phyloP scores from a whole-genome alignment of 371 early-diverging fungal species.

The Lichtheimia hyalospora region DNA sequence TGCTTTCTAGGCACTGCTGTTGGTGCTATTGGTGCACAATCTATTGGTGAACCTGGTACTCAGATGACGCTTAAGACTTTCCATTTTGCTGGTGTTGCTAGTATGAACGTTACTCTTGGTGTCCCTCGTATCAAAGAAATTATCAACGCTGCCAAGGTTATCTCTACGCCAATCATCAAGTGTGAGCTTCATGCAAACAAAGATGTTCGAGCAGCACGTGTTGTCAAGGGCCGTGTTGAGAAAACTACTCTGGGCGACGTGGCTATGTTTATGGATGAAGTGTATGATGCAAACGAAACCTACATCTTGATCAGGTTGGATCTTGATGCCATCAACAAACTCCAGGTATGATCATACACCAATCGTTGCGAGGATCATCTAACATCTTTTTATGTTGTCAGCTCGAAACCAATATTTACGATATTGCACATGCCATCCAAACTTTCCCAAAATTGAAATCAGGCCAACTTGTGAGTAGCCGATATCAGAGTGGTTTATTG shows the following conservation, averaged over 20 bases:
- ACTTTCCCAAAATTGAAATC: conserved; percentile 87
- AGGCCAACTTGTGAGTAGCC: conserved; percentile 50
- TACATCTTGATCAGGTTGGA: conserved; percentile 82
- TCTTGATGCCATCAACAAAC: conserved; percentile 72
- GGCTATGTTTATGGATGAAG: conserved; percentile 90
- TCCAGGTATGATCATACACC: conserved; percentile 44
- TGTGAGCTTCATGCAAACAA: conserved; percentile 71
- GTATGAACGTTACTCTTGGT: conserved; percentile 99
- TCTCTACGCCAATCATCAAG: conserved; percentile 95
- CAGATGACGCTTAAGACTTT: conserved; percentile 99
- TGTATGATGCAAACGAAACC: conserved; percentile 75
- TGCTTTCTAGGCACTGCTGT: conserved; percentile 73
- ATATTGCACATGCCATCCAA: conserved; percentile 79
- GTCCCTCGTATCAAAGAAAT: conserved; percentile 99
- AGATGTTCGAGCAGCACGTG: conserved; percentile 81
- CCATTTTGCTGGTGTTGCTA: conserved; percentile 99
- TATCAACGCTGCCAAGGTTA: conserved; percentile 89
- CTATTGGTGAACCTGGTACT: conserved; percentile 99
- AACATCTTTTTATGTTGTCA: conserved; percentile 18
- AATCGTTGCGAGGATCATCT: not conserved
- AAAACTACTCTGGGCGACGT: conserved; percentile 89
- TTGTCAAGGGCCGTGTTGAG: conserved; percentile 94
- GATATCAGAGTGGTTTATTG: not conserved
- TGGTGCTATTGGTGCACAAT: conserved; percentile 98
- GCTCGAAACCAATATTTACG: conserved; percentile 80